These are phyloP conservation scores for Pythium chondricola DNA, from an alignment of 352 stramenopile species.

Conservation along the genomic window DNA sequence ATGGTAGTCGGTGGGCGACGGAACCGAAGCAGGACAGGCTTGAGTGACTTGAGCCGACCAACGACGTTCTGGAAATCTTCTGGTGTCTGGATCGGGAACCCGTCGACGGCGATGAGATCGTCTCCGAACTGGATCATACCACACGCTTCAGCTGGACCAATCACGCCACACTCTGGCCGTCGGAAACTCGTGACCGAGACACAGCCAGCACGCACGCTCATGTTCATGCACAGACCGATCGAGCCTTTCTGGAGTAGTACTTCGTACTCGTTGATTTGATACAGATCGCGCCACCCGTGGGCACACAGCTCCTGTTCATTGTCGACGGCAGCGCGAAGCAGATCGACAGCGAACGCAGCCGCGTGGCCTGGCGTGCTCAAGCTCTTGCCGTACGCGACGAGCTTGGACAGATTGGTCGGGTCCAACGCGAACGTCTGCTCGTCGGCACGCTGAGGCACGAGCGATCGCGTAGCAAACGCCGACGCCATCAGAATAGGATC, in stretches of 20 bases:
- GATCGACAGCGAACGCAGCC: conserved; percentile 61
- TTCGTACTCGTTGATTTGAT: conserved; percentile 73
- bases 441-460: conserved; percentile 55
- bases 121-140: conserved; percentile 73
- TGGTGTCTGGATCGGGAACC: conserved; percentile 62
- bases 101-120: conserved; percentile 80
- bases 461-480: conserved; percentile 50
- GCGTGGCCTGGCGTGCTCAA: conserved; percentile 50
- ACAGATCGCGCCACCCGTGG: conserved; percentile 64
- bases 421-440: conserved; percentile 53
- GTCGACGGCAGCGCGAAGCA: conserved; percentile 43
- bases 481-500: conserved; percentile 47
- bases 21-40: conserved; percentile 77
- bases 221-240: conserved; percentile 87
- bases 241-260: conserved; percentile 83
- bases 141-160: conserved; percentile 76
- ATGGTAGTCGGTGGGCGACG: conserved; percentile 25
- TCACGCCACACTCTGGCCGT: conserved; percentile 58
- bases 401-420: conserved; percentile 31
- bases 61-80: conserved; percentile 83
- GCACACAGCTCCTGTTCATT: conserved; percentile 27
- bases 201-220: conserved; percentile 77
- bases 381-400: conserved; percentile 60
- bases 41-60: conserved; percentile 71
- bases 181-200: conserved; percentile 82